A percentile compares a stretch with the other conserved stretches of the same genome.
These are phyloP conservation scores for Discostella stelligeroides DNA, from an alignment of 108 stramenopile species.

Conservation along the genomic window DNA sequence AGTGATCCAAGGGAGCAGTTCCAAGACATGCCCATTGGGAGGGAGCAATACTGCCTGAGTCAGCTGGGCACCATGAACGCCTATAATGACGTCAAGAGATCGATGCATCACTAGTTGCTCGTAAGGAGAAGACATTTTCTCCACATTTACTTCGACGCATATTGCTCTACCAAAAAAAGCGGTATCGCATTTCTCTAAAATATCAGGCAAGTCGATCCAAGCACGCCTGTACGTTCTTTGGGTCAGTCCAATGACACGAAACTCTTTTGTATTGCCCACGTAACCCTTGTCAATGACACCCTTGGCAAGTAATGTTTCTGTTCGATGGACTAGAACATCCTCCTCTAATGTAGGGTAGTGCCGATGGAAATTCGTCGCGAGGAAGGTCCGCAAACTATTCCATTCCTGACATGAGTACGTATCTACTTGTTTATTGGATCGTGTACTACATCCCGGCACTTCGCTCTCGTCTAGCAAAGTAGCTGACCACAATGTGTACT, in stretches of 20 bases:
- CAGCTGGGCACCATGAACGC: constrained; percentile 60
- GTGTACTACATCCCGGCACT: constrained; percentile 8
- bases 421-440: not conserved
- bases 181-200: constrained; percentile 40
- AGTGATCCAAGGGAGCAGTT: constrained; percentile 56
- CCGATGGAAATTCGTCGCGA: constrained; percentile 31
- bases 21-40: constrained; percentile 49
- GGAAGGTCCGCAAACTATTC: constrained; percentile 19
- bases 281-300: constrained; percentile 11
- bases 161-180: constrained; percentile 29
- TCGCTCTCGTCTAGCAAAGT: not conserved
- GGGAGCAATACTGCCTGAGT: constrained; percentile 58
- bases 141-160: constrained; percentile 59
- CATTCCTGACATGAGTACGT: constrained; percentile 31
- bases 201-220: constrained; percentile 19
- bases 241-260: constrained; percentile 13
- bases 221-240: constrained; percentile 17
- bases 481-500: constrained; percentile 48
- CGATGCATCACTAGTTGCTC: constrained; percentile 58
- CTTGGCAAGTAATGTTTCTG: constrained; percentile 8
- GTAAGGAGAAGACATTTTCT: constrained; percentile 35
- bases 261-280: constrained; percentile 4
- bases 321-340: constrained; percentile 21
- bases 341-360: constrained; percentile 31
- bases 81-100: constrained; percentile 59